Conservation (phyloP, 305 asterid genomes). For the Rubia occidens region DNA sequence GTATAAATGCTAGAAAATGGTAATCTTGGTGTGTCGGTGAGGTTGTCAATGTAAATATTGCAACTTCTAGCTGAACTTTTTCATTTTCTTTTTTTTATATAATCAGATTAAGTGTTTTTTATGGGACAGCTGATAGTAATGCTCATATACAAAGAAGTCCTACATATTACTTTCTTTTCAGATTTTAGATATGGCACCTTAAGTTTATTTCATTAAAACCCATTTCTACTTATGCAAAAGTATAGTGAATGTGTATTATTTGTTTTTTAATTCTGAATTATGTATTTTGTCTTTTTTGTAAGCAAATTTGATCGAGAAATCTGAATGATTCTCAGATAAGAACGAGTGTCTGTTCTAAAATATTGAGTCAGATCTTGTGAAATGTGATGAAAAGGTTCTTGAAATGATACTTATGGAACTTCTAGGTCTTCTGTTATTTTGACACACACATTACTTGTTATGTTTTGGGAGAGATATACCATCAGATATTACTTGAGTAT, state of each 20-base stretch:
- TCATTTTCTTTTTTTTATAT: background rate
- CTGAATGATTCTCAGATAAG: background rate
- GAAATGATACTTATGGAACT: conserved; percentile 36
- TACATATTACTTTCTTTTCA: background rate
- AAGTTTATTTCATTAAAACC: background rate
- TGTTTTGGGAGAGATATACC: conserved; percentile 47
- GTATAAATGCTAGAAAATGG: background rate
- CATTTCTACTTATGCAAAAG: background rate
- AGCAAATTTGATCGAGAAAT: background rate
- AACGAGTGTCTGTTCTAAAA: background rate
- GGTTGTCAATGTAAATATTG: conserved; percentile 19
- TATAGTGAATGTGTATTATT: too few relatives aligned
- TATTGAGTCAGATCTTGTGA: background rate
- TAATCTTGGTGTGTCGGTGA: conserved; percentile 9
- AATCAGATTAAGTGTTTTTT: background rate
- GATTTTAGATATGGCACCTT: background rate
- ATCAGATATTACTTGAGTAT: conserved; percentile 27
- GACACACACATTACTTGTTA: conserved; percentile 35
- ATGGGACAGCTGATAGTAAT: background rate
- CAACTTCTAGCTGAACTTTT: background rate
- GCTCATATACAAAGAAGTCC: background rate
- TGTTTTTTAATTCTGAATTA: too few relatives aligned
- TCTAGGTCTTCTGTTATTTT: conserved; percentile 40
- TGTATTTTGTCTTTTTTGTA: too few relatives aligned
- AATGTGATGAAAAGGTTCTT: conserved; percentile 26